phyloP scores from a whole-genome alignment of 768 basidiomycete species.

The Boletus fagicola region DNA sequence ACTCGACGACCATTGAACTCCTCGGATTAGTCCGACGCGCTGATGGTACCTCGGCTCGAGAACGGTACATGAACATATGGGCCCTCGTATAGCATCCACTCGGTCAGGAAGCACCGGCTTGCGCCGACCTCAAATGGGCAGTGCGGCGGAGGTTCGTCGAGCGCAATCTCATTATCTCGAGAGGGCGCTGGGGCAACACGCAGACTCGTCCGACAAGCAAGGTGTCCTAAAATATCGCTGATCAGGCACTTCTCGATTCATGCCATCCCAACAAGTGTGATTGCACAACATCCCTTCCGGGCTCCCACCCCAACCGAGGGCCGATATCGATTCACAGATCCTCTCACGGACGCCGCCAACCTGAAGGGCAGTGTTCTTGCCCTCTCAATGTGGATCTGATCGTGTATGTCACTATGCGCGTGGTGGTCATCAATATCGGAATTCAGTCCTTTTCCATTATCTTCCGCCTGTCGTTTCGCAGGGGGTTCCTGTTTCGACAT shows the following conservation, averaged over 20 bases:
- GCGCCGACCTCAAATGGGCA: not conserved
- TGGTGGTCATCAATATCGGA: conserved; percentile 21
- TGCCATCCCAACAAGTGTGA: conserved; percentile 4
- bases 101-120: not conserved
- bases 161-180: not conserved
- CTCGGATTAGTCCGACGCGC: conserved; percentile 15
- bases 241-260: conserved; percentile 18
- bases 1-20: conserved; percentile 9
- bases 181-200: not conserved
- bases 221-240: conserved; percentile 20
- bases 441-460: conserved; percentile 7
- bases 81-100: not conserved
- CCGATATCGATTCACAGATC: conserved; percentile 21
- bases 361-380: not conserved
- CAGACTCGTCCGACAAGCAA: conserved; percentile 7
- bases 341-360: conserved; percentile 24
- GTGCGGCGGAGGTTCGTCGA: not conserved
- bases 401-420: conserved; percentile 3
- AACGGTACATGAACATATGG: not conserved
- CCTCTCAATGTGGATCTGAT: conserved; percentile 5
- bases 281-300: conserved; percentile 9
- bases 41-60: conserved; percentile 1
- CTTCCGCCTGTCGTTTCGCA: conserved; percentile 3
- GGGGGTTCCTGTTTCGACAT: conserved; percentile 5
- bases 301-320: not conserved